Base-by-base conservation (phyloP, 306 rosid genomes). In the Trifolium repens region DNA sequence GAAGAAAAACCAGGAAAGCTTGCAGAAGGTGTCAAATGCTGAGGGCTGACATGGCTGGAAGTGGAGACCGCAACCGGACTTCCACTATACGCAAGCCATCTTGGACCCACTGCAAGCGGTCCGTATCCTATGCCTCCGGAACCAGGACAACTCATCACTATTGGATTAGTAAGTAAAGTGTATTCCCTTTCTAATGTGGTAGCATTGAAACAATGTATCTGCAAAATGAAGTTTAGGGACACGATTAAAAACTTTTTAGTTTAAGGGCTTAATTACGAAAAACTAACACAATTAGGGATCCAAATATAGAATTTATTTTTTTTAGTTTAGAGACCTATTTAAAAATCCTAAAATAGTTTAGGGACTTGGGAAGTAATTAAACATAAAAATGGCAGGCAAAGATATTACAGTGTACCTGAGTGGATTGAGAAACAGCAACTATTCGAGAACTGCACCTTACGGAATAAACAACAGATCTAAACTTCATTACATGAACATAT, bases 31-130 rank as follows among this genome's bases (percentile, higher is more conserved):
- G 79, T 81, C 83, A 96, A 76, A 69, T 96, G 92, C 67, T 96
- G 94, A 3, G 92, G 96, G 39, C 73, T 88, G 24, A 96, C 97
- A 70, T 88, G 89, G 59, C 91, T 96, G 0, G 88, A 70, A 86
- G 80, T 79, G 35, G 88, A 81, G 27, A 74, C 76, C 11, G 70
- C 78, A 73, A 89, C 85, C 2, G 91, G 92, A 62, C 89, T 83
- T 80, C 98, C 98, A 84, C 98, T 96, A 66, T 96, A 96, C 75
- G 99, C 99, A 63, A 96, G 69, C 99, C 98, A 96, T 85, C 99
- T 88, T 30, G 96, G 84, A 50, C 99, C 99, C 65, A 92, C 86
- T 0, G 99, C 99, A 80, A 96, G 97, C 64, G 99, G 97, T 76
- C 99, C 99, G 66, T 85, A 90, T 66, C 98, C 92, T 49, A 88